phyloP scores from a whole-genome alignment of 129 eudicot species.

The Flaveria linearis region DNA sequence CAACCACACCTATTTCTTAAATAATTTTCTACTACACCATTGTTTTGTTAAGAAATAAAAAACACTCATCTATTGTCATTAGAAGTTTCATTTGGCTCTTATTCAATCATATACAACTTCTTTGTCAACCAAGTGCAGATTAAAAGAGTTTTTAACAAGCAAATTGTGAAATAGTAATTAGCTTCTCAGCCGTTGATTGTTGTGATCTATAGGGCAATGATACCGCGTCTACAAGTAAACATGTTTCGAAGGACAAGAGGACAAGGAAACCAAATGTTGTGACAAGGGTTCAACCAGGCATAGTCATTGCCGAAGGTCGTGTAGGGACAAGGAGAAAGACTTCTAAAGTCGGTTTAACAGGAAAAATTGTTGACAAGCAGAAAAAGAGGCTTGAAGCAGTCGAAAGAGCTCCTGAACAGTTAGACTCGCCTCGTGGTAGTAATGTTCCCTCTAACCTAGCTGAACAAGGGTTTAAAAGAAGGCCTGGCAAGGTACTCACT shows the following conservation, averaged over 20 bases:
- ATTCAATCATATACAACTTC: too few species aligned
- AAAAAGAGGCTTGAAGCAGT: conserved; percentile 31
- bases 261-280: neutral
- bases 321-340: conserved; percentile 48
- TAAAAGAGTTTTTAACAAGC: neutral
- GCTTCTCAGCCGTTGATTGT: neutral
- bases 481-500: neutral
- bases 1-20: too few species aligned
- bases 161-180: neutral
- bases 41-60: too few species aligned
- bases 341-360: conserved; percentile 33
- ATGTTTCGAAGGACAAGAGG: conserved; percentile 1
- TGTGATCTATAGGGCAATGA: neutral
- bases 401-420: conserved; percentile 50
- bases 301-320: neutral
- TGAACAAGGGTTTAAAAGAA: conserved; percentile 51
- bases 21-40: too few species aligned
- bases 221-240: neutral
- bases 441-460: conserved; percentile 35
- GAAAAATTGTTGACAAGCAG: conserved; percentile 42
- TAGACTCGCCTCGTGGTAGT: conserved; percentile 46
- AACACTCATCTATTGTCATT: too few species aligned
- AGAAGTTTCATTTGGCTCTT: too few species aligned
- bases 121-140: too few species aligned
- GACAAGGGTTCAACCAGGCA: neutral